These are phyloP conservation scores for Botryotinia globosa DNA, from an alignment of 2,329 filamentous ascomycete species.

Conservation along the genomic window DNA sequence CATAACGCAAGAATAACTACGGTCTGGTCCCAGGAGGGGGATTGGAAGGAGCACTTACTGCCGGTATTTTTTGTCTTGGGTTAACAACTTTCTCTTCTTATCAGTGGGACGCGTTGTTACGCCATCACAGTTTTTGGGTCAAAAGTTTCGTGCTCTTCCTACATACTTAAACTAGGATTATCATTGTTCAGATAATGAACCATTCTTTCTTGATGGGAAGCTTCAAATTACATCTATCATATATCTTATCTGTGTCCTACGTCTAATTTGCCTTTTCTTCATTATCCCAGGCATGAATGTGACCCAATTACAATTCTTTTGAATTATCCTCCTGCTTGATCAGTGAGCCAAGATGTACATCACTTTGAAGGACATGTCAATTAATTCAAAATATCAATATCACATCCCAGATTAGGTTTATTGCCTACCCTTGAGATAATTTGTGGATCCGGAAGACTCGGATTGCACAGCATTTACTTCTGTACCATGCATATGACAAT, in stretches of 20 bases:
- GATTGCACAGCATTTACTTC: constrained; percentile 4
- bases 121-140: neutral
- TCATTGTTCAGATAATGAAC: neutral
- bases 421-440: neutral
- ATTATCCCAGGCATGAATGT: neutral
- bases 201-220: neutral
- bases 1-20: neutral
- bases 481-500: neutral
- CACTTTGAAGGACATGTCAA: neutral
- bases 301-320: neutral
- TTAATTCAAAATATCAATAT: neutral
- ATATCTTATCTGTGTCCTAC: neutral
- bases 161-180: constrained; percentile 15
- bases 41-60: neutral
- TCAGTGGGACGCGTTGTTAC: neutral
- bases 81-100: constrained; percentile 14
- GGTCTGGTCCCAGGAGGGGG: neutral
- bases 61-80: neutral
- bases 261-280: neutral
- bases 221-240: neutral
- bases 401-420: neutral
- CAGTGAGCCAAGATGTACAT: neutral
- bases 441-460: neutral
- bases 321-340: neutral
- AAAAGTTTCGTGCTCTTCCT: neutral